phyloP scores from a whole-genome alignment of 306 rosid species.

The Boehmeria nivea region DNA sequence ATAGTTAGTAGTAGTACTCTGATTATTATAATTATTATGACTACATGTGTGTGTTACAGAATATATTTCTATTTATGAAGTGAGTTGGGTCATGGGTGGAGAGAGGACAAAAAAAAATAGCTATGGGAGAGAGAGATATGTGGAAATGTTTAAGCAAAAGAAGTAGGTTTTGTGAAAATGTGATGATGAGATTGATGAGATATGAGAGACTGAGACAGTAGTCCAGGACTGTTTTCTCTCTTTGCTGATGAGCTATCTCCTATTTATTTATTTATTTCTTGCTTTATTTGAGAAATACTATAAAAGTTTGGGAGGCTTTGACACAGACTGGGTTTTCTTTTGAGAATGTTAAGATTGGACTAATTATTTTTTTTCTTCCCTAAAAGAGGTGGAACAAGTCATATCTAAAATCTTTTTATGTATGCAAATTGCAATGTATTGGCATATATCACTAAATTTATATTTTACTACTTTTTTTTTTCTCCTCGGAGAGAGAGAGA shows the following conservation, averaged over 20 bases:
- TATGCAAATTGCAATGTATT: constrained; percentile 26
- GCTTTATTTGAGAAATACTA: constrained; percentile 40
- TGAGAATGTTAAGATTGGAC: constrained; percentile 16
- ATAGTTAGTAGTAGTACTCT: constrained; percentile 9
- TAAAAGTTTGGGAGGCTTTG: constrained; percentile 16
- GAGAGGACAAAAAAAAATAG: background rate
- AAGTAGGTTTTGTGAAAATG: background rate
- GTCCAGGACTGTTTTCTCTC: constrained; percentile 28
- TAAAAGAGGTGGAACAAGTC: constrained; percentile 47
- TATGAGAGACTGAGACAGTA: constrained; percentile 39
- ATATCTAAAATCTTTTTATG: constrained; percentile 7
- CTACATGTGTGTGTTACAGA: constrained; percentile 28
- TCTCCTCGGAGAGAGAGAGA: constrained; percentile 15
- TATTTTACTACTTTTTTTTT: background rate
- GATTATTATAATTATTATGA: constrained; percentile 7
- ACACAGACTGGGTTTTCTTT: constrained; percentile 35
- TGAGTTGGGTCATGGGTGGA: constrained; percentile 7
- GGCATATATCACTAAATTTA: background rate
- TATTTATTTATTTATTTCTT: constrained; percentile 16
- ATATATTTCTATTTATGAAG: constrained; percentile 13
- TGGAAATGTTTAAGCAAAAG: constrained; percentile 26
- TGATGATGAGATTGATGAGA: constrained; percentile 68
- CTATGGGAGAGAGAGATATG: constrained; percentile 4
- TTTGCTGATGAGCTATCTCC: background rate
- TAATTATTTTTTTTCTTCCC: constrained; percentile 20